Percentiles rank a stretch among this genome's conserved stretches.
phyloP scores from a whole-genome alignment of 176 grass and related monocot genomes.

The Oropetium thomaeum region DNA sequence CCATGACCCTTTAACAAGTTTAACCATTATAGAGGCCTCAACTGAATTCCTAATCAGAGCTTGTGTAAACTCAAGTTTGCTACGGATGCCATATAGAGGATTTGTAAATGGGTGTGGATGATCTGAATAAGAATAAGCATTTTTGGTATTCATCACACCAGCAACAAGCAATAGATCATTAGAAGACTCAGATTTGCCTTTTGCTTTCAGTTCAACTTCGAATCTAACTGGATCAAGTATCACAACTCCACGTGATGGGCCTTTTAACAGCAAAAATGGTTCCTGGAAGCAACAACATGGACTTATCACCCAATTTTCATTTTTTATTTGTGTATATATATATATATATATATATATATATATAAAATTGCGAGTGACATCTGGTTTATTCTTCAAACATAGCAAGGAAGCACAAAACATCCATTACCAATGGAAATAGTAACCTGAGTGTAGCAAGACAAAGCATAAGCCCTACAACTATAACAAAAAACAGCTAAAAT shows the following conservation, averaged over 20 bases:
- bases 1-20: background rate
- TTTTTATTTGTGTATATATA: too few species aligned
- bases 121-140: too few species aligned
- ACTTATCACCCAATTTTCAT: too few species aligned
- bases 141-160: background rate
- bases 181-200: background rate
- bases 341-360: too few species aligned
- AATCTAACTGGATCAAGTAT: background rate
- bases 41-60: accelerated
- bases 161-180: too few species aligned
- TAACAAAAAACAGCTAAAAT: too few species aligned
- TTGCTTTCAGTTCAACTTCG: background rate
- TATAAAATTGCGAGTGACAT: too few species aligned
- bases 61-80: background rate
- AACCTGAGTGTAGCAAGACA: too few species aligned
- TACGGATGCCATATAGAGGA: background rate
- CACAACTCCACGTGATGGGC: background rate
- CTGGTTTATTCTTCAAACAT: too few species aligned
- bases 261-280: background rate
- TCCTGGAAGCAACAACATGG: conserved; percentile 9
- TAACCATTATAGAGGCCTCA: background rate
- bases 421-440: too few species aligned
- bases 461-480: too few species aligned
- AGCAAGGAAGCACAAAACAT: too few species aligned
- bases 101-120: background rate